These are phyloP conservation scores for Boletellus ananiceps DNA, from an alignment of 768 basidiomycete genomes.

Conservation along the genomic window DNA sequence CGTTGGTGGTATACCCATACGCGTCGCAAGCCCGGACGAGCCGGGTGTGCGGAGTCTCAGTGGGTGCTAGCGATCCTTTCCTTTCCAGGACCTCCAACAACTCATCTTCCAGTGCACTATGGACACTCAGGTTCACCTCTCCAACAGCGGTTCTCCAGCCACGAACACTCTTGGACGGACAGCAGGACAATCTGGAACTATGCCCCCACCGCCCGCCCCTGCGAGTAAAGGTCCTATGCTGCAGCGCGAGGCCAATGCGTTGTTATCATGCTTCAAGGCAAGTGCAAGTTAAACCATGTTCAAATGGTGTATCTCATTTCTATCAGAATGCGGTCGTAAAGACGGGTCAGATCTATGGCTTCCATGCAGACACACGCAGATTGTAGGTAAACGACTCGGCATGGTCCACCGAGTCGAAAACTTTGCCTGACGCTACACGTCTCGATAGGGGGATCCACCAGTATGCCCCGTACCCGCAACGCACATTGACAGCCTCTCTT, in stretches of 20 bases:
- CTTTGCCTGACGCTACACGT: background rate
- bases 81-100: conserved; percentile 21
- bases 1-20: conserved; percentile 2
- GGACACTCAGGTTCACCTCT: conserved; percentile 41
- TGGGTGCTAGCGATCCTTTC: conserved; percentile 8
- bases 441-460: conserved; percentile 50
- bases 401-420: background rate
- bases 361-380: conserved; percentile 59
- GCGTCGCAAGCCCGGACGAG: background rate
- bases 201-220: conserved; percentile 53
- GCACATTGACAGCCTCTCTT: conserved; percentile 57
- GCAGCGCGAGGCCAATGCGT: conserved; percentile 59
- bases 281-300: conserved; percentile 4
- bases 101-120: conserved; percentile 24
- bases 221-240: conserved; percentile 40
- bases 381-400: conserved; percentile 42
- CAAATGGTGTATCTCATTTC: background rate
- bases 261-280: conserved; percentile 58
- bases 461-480: conserved; percentile 58
- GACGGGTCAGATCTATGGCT: conserved; percentile 66
- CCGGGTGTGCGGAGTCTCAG: conserved; percentile 1
- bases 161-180: conserved; percentile 18
- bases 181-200: conserved; percentile 32
- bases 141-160: conserved; percentile 16
- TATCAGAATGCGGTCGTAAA: conserved; percentile 59